phyloP scores from a whole-genome alignment of 2,329 filamentous ascomycete genomes.

The Plectosphaerella sp. region DNA sequence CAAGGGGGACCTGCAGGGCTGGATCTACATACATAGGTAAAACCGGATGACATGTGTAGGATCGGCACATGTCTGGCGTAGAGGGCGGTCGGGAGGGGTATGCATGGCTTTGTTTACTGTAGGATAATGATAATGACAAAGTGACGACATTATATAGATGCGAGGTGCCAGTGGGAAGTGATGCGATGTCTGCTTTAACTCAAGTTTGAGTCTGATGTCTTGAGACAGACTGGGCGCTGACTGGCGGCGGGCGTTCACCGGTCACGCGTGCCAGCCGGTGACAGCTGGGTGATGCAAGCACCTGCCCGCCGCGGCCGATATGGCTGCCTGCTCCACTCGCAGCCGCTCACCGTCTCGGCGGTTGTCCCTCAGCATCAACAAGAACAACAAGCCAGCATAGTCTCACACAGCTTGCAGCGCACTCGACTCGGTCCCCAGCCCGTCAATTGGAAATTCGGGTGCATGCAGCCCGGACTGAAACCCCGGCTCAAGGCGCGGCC shows the following conservation, averaged over 20 bases:
- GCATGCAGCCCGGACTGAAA: conserved; percentile 48
- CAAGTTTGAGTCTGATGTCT: too few relatives aligned
- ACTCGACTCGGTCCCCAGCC: background rate
- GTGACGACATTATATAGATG: background rate
- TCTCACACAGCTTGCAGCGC: background rate
- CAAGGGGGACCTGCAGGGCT: background rate
- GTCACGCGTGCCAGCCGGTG: background rate
- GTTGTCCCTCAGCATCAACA: background rate
- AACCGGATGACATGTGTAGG: background rate
- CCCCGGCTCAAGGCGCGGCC: conserved; percentile 46
- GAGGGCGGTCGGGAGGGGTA: background rate
- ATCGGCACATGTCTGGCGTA: too few relatives aligned
- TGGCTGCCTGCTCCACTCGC: too few relatives aligned
- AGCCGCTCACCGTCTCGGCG: too few relatives aligned
- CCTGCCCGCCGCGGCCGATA: background rate
- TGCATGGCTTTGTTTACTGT: background rate
- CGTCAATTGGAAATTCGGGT: conserved; percentile 11
- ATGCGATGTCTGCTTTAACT: too few relatives aligned
- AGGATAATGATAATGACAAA: conserved; percentile 5
- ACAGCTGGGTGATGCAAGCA: conserved; percentile 1
- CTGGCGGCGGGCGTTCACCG: too few relatives aligned
- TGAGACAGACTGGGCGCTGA: too few relatives aligned
- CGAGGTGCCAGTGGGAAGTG: too few relatives aligned
- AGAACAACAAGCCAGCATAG: background rate
- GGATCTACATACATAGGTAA: background rate